Conservation (phyloP, 2,329 filamentous ascomycete genomes). For the Bisporella sp. region DNA sequence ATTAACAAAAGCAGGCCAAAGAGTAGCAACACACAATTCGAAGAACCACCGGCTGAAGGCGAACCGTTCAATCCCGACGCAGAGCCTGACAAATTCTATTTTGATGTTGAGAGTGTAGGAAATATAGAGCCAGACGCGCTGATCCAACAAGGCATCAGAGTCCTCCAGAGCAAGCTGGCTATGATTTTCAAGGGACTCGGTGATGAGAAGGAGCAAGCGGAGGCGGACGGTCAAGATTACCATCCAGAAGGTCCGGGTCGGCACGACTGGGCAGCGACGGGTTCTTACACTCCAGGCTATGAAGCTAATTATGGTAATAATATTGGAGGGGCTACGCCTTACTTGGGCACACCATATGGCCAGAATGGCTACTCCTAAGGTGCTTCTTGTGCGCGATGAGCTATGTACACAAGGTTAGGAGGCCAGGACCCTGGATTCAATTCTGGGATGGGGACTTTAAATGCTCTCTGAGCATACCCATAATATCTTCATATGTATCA, state of each 20-base stretch:
- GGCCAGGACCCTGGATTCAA: too few relatives aligned
- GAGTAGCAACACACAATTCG: constrained; percentile 72
- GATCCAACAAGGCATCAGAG: constrained; percentile 79
- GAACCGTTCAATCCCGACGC: constrained; percentile 90
- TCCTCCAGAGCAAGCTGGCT: constrained; percentile 86
- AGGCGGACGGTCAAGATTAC: constrained; percentile 40
- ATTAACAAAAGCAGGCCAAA: constrained; percentile 54
- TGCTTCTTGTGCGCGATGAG: too few relatives aligned
- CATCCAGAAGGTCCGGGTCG: constrained; percentile 53
- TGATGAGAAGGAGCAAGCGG: constrained; percentile 51
- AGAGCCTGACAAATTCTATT: constrained; percentile 78
- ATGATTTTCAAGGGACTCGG: constrained; percentile 52
- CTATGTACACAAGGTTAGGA: too few relatives aligned
- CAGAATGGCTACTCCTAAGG: constrained; percentile 20
- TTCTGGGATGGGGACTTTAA: too few relatives aligned
- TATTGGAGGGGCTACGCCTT: constrained; percentile 47
- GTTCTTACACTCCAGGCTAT: constrained; percentile 53
- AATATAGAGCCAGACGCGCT: constrained; percentile 85
- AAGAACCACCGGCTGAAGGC: constrained; percentile 72
- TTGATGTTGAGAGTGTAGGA: constrained; percentile 85
- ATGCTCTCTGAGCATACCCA: neutral
- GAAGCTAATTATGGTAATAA: constrained; percentile 61
- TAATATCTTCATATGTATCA: neutral
- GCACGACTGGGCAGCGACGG: constrained; percentile 50
- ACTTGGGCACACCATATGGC: constrained; percentile 57